These are phyloP conservation scores for Sequoiadendron giganteum DNA, from an alignment of 75 land plant genomes.

Conservation along the genomic window DNA sequence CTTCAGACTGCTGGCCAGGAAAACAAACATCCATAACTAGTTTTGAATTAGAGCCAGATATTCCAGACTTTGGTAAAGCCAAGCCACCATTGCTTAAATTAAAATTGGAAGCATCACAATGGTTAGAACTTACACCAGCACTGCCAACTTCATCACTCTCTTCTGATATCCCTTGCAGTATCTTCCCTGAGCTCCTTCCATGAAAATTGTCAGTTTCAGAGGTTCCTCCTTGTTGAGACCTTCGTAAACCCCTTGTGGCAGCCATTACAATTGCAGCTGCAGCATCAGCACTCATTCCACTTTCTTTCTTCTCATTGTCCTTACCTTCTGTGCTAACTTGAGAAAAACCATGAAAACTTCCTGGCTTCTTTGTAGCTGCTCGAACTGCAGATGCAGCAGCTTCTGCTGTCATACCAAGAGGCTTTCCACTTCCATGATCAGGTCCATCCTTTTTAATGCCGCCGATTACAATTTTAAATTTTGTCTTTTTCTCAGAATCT, in stretches of 20 bases:
- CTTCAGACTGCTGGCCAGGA: constrained; percentile 9
- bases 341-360: neutral
- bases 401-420: constrained; percentile 15
- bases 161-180: constrained; percentile 11
- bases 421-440: constrained; percentile 24
- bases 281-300: constrained; percentile 53
- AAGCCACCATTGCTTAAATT: constrained; percentile 10
- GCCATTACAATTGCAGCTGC: constrained; percentile 80
- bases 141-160: constrained; percentile 10
- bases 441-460: constrained; percentile 47
- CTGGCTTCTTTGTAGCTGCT: constrained; percentile 12
- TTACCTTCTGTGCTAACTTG: neutral
- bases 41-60: neutral
- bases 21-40: neutral
- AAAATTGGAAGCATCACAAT: constrained; percentile 9
- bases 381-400: constrained; percentile 21
- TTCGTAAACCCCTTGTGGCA: constrained; percentile 65
- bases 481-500: constrained; percentile 56
- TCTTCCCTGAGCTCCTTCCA: constrained; percentile 15
- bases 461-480: constrained; percentile 58
- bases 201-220: neutral
- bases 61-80: constrained; percentile 12
- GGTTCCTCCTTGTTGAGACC: constrained; percentile 23
- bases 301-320: constrained; percentile 13
- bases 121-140: constrained; percentile 15